These are phyloP conservation scores for Fragaria ananassa DNA, from an alignment of 306 rosid species.

Conservation along the genomic window DNA sequence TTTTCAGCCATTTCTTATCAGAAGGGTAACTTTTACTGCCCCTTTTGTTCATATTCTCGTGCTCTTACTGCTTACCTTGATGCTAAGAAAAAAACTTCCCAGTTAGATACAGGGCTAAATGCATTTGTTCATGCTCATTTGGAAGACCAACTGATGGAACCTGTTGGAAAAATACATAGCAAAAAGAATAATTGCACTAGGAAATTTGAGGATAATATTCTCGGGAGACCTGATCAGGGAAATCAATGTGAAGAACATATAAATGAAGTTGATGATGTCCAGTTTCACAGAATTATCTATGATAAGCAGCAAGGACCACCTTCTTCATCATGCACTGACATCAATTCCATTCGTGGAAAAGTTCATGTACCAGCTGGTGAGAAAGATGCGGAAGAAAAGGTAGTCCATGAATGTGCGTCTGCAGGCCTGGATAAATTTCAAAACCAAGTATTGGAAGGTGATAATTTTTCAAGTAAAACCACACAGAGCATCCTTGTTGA, in stretches of 20 bases:
- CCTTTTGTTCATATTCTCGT: constrained; percentile 58
- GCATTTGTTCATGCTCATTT: constrained; percentile 31
- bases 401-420: constrained; percentile 22
- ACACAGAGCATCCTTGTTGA: constrained; percentile 16
- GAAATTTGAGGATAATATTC: constrained; percentile 26
- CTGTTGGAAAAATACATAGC: constrained; percentile 20
- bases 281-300: constrained; percentile 5
- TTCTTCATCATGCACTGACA: constrained; percentile 13
- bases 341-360: neutral
- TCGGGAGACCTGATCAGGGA: constrained; percentile 26
- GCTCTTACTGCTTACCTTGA: constrained; percentile 57
- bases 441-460: constrained; percentile 27
- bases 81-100: constrained; percentile 52
- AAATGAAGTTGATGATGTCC: constrained; percentile 29
- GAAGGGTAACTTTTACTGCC: constrained; percentile 53
- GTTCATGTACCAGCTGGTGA: constrained; percentile 25
- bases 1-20: constrained; percentile 34
- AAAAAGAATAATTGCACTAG: constrained; percentile 25
- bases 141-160: constrained; percentile 23
- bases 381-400: constrained; percentile 28
- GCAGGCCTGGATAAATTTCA: constrained; percentile 27
- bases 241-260: constrained; percentile 29
- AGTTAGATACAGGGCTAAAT: constrained; percentile 43
- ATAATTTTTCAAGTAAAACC: constrained; percentile 19
- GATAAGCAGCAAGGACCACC: constrained; percentile 27